phyloP scores from a whole-genome alignment of 768 basidiomycete genomes.

The Chalciporus chontae region DNA sequence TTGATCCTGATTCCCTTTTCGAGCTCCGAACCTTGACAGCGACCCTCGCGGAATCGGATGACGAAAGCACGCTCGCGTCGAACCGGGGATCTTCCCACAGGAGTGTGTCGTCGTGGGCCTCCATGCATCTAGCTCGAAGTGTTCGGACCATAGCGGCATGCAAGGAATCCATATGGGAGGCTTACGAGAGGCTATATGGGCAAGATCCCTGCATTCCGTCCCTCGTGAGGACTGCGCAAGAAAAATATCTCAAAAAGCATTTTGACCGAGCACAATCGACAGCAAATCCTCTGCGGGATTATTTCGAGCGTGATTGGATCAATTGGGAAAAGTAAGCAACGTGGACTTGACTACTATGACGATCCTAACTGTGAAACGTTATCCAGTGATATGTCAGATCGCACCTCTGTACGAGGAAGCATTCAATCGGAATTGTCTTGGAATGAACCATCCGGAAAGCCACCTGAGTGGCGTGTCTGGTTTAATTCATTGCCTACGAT shows the following conservation, averaged over 20 bases:
- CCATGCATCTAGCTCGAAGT: conserved; percentile 63
- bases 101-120: conserved; percentile 42
- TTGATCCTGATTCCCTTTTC: conserved; percentile 31
- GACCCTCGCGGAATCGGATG: conserved; percentile 25
- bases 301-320: conserved; percentile 64
- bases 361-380: conserved; percentile 5
- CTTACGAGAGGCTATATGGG: conserved; percentile 49
- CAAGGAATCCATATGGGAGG: conserved; percentile 67
- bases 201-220: conserved; percentile 39
- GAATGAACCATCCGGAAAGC: conserved; percentile 46
- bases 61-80: conserved; percentile 16
- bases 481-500: conserved; percentile 30
- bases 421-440: conserved; percentile 48
- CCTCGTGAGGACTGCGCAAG: conserved; percentile 35
- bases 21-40: conserved; percentile 29
- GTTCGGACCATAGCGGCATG: conserved; percentile 57
- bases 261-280: conserved; percentile 19
- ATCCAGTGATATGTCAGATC: conserved; percentile 71
- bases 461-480: conserved; percentile 54
- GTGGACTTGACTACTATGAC: no score
- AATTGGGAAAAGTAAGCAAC: conserved; percentile 65
- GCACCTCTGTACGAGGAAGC: conserved; percentile 55
- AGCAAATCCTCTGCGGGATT: conserved; percentile 42
- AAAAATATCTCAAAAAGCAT: conserved; percentile 24
- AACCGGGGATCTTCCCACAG: conserved; percentile 23